Evolutionary conservation across 1,284 basidiomycete genomes (phyloP), one percentile per base, ranked within the genome.

Genomic region (Cryptococcus floricola): DNA sequence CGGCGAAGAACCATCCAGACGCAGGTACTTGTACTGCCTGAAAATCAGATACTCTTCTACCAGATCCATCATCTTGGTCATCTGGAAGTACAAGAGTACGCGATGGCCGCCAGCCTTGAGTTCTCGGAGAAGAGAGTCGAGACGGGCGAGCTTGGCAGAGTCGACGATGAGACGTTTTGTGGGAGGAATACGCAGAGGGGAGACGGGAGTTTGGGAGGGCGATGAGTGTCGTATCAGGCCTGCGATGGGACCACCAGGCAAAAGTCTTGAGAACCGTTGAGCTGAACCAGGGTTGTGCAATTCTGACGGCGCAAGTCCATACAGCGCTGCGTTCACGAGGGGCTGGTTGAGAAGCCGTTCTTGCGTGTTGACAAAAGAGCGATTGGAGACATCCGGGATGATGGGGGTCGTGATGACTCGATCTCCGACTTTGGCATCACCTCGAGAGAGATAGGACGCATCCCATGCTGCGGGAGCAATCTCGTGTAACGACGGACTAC

Each of bases 11-110:
- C 96, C 96, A 77, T 99, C 96, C 46, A 99, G 80, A 41, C 96
- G 85, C 31, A 98, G 80, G 74, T 99, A 98, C 78, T 97, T 97
- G 83, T 96, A 95, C 77, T 98, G 95, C 7, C 95, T 85, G 79
- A 91, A 97, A 65, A 97, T 93, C 54, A 99, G 81, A 76, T 98
- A 99, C 75, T 99, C 96, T 75, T 98, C 96, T 86, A 98, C 95
- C 58, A 99, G 81, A 74, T 98, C 95, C 86, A 98, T 98, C 96
- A 98, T 98, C 62, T 88, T 85, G 25, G 96, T 98, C 96, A 99
- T 98, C 78, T 99, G 96, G 87, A 98, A 98, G 80, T 98, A 99
- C 51, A 99, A 84, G 64, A 99, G 79, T 23, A 97, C 93, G 48
- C 94, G 87, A 77, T 99, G 96, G 54, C 94, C 94, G 10, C 87